Percentiles rank a stretch among this genome's conserved stretches.
phyloP scores from a whole-genome alignment of 108 stramenopile genomes.

The Cyclotella baltica region DNA sequence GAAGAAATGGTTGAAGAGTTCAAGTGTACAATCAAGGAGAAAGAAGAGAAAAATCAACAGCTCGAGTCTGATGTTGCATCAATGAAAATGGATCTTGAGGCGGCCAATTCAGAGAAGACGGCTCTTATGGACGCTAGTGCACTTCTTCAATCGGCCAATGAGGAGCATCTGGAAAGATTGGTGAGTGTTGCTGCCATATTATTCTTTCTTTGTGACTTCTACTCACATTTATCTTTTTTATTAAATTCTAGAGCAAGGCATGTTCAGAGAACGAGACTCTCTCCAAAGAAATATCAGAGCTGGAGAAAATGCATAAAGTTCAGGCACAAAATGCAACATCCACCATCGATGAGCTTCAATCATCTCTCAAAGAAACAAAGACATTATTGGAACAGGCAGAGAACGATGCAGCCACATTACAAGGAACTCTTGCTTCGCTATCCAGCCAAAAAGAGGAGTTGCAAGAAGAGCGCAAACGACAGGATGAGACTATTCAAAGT shows the following conservation, averaged over 20 bases:
- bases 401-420: neutral
- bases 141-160: too few species aligned
- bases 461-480: neutral
- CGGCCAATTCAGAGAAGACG: too few species aligned
- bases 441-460: neutral
- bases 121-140: too few species aligned
- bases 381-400: neutral
- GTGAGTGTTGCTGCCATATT: too few species aligned
- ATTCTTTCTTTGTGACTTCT: too few species aligned
- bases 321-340: neutral
- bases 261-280: too few species aligned
- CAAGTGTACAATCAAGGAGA: neutral
- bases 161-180: too few species aligned
- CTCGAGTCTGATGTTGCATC: neutral
- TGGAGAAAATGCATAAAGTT: too few species aligned
- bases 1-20: constrained; percentile 3
- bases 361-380: constrained; percentile 1
- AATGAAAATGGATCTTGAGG: neutral
- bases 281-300: too few species aligned
- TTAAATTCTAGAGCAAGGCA: too few species aligned
- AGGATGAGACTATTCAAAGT: neutral
- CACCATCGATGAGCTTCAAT: constrained; percentile 6
- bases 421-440: neutral
- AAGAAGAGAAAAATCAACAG: neutral
- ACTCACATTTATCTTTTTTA: too few species aligned